phyloP scores from a whole-genome alignment of 352 stramenopile genomes.

The Aphanomyces cochlioides region DNA sequence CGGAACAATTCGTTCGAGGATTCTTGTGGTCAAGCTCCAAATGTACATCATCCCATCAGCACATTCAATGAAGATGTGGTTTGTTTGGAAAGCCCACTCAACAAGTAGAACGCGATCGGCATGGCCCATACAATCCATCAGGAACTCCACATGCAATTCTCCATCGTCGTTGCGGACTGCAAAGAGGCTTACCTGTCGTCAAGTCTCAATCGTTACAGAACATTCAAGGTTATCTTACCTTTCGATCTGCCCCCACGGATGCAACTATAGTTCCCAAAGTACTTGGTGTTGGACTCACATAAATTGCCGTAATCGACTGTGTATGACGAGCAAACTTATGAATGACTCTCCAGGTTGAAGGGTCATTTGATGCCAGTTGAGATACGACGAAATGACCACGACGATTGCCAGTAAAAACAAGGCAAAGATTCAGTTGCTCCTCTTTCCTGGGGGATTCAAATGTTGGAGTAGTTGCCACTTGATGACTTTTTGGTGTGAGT shows the following conservation, averaged over 20 bases:
- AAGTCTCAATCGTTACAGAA: not conserved
- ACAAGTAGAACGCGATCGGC: conserved; percentile 4
- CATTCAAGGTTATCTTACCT: conserved; percentile 5
- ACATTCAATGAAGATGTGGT: conserved; percentile 61
- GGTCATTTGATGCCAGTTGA: not conserved
- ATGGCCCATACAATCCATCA: conserved; percentile 17
- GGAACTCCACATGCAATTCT: conserved; percentile 17
- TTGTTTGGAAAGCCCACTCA: conserved; percentile 60
- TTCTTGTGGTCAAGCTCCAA: conserved; percentile 71
- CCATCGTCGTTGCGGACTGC: conserved; percentile 2
- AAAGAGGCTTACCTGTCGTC: conserved; percentile 11
- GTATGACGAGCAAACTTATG: conserved; percentile 17
- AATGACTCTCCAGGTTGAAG: not conserved
- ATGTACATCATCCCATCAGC: conserved; percentile 73
- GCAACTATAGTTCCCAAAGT: not conserved
- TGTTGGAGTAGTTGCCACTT: too few relatives aligned
- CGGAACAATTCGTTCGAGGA: conserved; percentile 63
- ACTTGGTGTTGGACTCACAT: conserved; percentile 8
- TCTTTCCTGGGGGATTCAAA: not conserved
- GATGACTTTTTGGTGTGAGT: not conserved
- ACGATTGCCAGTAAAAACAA: conserved; percentile 18
- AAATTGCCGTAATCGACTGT: conserved; percentile 5
- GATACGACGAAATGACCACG: conserved; percentile 14
- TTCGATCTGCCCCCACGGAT: conserved; percentile 10
- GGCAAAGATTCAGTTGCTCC: conserved; percentile 6